Base-by-base conservation (phyloP, 208 protist species). In the Acanthamoeba comandoni region DNA sequence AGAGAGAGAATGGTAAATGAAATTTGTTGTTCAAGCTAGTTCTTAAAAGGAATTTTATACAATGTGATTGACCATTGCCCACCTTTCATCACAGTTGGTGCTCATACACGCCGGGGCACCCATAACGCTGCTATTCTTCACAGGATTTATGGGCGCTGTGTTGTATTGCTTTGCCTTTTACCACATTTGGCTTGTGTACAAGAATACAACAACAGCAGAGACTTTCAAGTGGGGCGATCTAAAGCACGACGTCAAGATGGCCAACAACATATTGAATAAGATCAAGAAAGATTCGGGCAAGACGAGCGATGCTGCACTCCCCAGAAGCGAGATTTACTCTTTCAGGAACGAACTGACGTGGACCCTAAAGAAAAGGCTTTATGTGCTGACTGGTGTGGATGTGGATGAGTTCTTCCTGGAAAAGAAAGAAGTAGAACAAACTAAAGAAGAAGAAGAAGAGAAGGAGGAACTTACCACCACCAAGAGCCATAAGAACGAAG, bases 191-290 rank as follows among this genome's bases (percentile, higher is more conserved):
- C 79, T 87, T 0, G 79, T 87, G 13, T 1, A 31, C 11, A 49
- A 13, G 22, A 87, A 87, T 58, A 87, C 79, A 17, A 87, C 79
- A 12, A 87, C 79, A 13, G 2, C 52, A 9, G 79, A 87, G 57
- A 69, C 79, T 12, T 87, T 87, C 55, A 87, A 87, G 52, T 69
- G 79, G 58, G 71, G 71, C 35, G 71, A 82, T 60, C 48, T 82
- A 1, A 82, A 82, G 49, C 49, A 82, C 48, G 71, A 82, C n/a
- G 24, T 82, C 1, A 53, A 82, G 9, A 53, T 82, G 71, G 71
- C 71, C 48, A 82, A 82, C 26, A 55, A 4, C 19, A 11, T 82
- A 26, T 13, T 60, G 48, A 82, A 82, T 48, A 24, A 82, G 71
- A 82, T 82, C n/a, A 75, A 75, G 67, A 39, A 13, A 60, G 55